Conservation (phyloP, 208 protist genomes). For the Entamoeba dispar region DNA sequence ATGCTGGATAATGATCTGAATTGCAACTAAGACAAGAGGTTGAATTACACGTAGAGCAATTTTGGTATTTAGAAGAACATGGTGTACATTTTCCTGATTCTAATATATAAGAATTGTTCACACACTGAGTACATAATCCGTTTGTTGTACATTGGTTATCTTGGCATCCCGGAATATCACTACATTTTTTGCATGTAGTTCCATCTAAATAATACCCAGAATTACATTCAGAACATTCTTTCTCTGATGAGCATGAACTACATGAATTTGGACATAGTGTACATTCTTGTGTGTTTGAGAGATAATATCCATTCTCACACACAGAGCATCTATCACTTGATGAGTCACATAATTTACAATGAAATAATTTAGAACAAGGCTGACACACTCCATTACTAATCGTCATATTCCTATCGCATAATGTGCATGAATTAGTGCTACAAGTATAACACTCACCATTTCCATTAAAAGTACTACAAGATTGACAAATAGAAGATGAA, state of each 20-base stretch:
- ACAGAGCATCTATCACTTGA: neutral
- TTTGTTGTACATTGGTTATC: neutral
- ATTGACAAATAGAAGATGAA: neutral
- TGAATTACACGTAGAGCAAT: neutral
- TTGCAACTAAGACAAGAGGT: neutral
- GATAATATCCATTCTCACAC: neutral
- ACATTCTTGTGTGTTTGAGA: neutral
- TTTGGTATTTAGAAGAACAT: neutral
- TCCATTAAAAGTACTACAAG: neutral
- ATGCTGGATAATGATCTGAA: neutral
- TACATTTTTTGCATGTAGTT: neutral
- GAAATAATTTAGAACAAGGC: neutral
- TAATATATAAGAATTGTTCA: neutral
- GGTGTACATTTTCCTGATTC: neutral
- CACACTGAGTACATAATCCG: too few relatives aligned
- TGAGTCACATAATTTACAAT: neutral
- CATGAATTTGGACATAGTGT: neutral
- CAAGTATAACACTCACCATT: neutral
- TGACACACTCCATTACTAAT: too few relatives aligned
- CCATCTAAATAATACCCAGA: neutral
- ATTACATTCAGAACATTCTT: neutral
- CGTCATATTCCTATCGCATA: neutral
- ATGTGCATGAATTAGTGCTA: neutral
- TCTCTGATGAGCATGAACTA: neutral
- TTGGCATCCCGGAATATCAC: neutral